phyloP scores from a whole-genome alignment of 2,329 filamentous ascomycete species.

The Tolypocladium cylindrosporum region DNA sequence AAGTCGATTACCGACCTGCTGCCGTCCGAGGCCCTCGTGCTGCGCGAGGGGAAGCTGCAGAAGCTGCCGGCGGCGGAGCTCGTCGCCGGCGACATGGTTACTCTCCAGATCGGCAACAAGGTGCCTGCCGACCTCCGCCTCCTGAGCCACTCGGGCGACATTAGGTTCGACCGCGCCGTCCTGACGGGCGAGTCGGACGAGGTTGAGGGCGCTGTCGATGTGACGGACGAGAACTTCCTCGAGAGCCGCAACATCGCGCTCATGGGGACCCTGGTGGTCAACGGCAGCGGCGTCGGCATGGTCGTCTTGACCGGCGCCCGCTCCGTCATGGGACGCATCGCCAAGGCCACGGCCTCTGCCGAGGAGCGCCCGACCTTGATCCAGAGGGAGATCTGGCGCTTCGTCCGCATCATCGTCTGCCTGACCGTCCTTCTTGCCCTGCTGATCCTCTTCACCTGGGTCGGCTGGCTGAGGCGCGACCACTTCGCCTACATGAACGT shows the following conservation, averaged over 20 bases:
- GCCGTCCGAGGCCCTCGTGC: constrained; percentile 30
- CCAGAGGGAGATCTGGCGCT: constrained; percentile 31
- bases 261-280: constrained; percentile 31
- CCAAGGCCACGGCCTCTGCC: constrained; percentile 23
- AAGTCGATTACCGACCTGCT: constrained; percentile 35
- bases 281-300: constrained; percentile 27
- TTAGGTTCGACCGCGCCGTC: constrained; percentile 30
- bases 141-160: constrained; percentile 28
- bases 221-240: constrained; percentile 29
- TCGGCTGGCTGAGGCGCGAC: constrained; percentile 26
- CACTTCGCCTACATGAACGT: constrained; percentile 29
- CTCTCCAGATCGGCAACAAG: constrained; percentile 35
- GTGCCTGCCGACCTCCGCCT: constrained; percentile 38
- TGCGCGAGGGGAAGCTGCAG: constrained; percentile 32
- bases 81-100: constrained; percentile 35
- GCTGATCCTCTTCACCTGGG: constrained; percentile 34
- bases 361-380: constrained; percentile 29
- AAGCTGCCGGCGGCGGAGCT: constrained; percentile 30
- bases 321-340: constrained; percentile 32
- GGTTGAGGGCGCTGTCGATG: constrained; percentile 27
- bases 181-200: constrained; percentile 32
- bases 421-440: constrained; percentile 27
- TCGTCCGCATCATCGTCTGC: constrained; percentile 30
- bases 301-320: constrained; percentile 28
- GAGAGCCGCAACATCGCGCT: constrained; percentile 33